Evolutionary conservation across 129 eudicot species (phyloP), one percentile per base, ranked within the genome.

Genomic region (Smallanthus sonchifolius): DNA sequence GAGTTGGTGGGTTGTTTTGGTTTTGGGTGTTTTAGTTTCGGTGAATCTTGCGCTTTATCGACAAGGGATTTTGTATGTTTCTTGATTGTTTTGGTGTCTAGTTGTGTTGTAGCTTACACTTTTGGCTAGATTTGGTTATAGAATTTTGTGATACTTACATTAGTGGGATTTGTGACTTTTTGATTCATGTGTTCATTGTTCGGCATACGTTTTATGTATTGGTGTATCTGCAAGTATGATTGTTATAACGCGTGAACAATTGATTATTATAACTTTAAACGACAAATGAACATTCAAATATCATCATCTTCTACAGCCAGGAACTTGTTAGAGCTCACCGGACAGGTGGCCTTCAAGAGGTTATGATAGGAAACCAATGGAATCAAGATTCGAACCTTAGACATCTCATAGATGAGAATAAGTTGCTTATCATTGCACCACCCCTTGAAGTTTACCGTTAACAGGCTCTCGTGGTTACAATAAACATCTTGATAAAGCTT

Each of bases 1-100:
- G 90, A 90, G 89, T 19, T 95, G 99, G 99, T 95, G 97, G 96
- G 80, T 91, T 74, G 69, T 86, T 39, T 88, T 88, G 66, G 61
- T 88, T 73, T 91, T 91, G 93, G 74, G 87, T 62, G 34, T 82
- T 49, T 83, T 81, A 67, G 88, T 84, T 80, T 84, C 96, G 3
- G 91, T 69, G 2, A 82, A 70, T 66, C 87, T 95, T 82, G 88
- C 86, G 34, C 70, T 95, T 4, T 95, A 85, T 77, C 76, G 99
- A 47, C 86, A 82, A 39, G 97, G 97, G 36, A 67, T 84, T 81
- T 36, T 91, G 87, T 88, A 85, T 79, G 88, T 95, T 82, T 95
- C 97, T 20, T 95, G 84, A 88, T 75, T 65, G 55, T 76, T 43
- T 10, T 69, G 15, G 63, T 62, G 74, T 75, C 57, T 75, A 36